Evolutionary conservation across 371 early-diverging fungal species (phyloP), one percentile per base, ranked within the genome.

Genomic region (Mucor velutinosus): DNA sequence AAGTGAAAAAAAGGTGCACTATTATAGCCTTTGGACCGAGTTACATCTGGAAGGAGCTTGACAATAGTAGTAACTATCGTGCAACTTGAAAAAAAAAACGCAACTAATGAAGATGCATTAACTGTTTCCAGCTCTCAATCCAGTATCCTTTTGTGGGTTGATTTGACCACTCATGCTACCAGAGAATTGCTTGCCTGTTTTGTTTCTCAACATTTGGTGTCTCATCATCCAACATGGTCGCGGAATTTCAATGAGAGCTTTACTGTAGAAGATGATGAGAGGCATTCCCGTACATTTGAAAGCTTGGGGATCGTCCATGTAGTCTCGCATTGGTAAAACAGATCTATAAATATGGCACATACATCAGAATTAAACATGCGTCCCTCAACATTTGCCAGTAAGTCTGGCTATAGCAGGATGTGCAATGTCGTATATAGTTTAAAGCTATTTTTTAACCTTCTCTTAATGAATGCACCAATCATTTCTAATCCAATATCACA

Each of bases 1-100:
- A 56, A 7, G 56, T n/a, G 21, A 29, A 55, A 19, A 55, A 15
- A 55, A 29, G 15, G 56, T 27, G 30, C 7, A 14, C 4, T 56
- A 27, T 53, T 32, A 56, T 56, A 32, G n/a, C 56, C 29, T 56
- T 23, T 30, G n/a, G 56, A 56, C 56, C 56, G 56, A 56, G 32
- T n/a, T 32, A 56, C 29, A 56, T 56, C 17, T 6, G 11, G 23
- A 53, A 21, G 14, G 11, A 56, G n/a, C 14, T 37, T 37, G 37
- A 30, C 29, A 56, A 56, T 7, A 51, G 25, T 47, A 21, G 17
- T 19, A 2, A 29, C 29, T 4, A 27, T 53, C 15, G 29, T 23
- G 30, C 27, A 27, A 56, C 49, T 47, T 21, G 37, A 37, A 17
- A n/a, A 21, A 21, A 21, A 21, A 21, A 43, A 15, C 11, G 6